Evolutionary conservation across 352 stramenopile genomes (phyloP), one percentile per base, ranked within the genome.

Genomic region (Phytophthora cajani): DNA sequence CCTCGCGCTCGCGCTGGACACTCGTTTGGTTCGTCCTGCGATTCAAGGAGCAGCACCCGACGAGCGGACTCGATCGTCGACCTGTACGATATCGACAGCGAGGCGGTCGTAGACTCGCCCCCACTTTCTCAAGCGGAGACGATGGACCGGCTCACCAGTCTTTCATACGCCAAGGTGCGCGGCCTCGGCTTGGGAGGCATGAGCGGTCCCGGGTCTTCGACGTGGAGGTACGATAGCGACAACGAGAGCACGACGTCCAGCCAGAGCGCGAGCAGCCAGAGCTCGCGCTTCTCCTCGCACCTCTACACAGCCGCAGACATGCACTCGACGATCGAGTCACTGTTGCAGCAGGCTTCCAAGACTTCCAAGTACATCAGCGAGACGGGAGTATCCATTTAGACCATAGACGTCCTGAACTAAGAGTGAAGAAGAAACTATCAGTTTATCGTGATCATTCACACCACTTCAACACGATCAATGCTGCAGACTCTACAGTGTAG

Each of bases 261-360:
- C 47, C 77, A 74, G 60, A 89, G 72, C 62, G 67, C 70, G 0
- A 80, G 71, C 51, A 86, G 78, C 30, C 68, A 75, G 58, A 83
- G 70, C 46, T 83, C 77, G 23, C 62, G 74, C 40, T 86, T 81
- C 42, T 84, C 73, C 1, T 82, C 78, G 19, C 69, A 84, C 10
- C 60, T 74, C 7, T 88, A 86, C 60, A 88, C 85, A 25, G 83
- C 76, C 19, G 69, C 77, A 17, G 83, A 90, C 52, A 77, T 92
- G 44, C 79, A 93, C 36, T 88, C 84, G 56, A 89, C 85, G 1
- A 91, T 93, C 55, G 84, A 92, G 62, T 91, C 84, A 49, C 74
- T 93, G 62, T 57, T 93, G 51, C 75, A 92, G 4, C 84, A 90
- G 54, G 79, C 80, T 11, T 89, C 83, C 10, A 78, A 88, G 61